Conservation (phyloP, 306 rosid species). For the Boehmeria nivea region DNA sequence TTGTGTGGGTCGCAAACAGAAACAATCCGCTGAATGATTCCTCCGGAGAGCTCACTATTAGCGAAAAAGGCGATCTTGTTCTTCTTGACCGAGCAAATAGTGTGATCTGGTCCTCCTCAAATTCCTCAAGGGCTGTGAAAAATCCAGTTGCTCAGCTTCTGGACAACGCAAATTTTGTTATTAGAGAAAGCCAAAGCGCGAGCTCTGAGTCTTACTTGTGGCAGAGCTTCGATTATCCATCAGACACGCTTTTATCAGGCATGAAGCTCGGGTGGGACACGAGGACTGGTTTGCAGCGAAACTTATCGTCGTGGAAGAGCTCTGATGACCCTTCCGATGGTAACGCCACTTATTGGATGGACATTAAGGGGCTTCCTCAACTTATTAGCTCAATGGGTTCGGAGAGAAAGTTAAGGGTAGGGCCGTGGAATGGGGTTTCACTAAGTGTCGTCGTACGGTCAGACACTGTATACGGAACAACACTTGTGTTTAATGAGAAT, state of each 20-base stretch:
- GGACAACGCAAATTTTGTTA: constrained; percentile 9
- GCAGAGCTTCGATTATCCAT: constrained; percentile 31
- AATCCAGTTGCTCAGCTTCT: constrained; percentile 25
- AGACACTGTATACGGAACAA: not conserved
- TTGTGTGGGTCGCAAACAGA: too few species aligned
- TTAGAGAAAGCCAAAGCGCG: constrained; percentile 5
- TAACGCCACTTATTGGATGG: constrained; percentile 1
- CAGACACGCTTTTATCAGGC: constrained; percentile 13
- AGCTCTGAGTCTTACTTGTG: constrained; percentile 29
- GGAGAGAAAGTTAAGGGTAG: not conserved
- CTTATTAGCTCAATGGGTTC: not conserved
- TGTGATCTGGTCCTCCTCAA: too few species aligned
- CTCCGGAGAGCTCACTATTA: too few species aligned
- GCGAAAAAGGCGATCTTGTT: too few species aligned
- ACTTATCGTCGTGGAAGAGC: constrained; percentile 15
- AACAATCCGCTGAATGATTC: too few species aligned
- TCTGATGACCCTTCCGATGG: constrained; percentile 15
- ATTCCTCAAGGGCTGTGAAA: constrained; percentile 7
- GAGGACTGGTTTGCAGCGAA: not conserved
- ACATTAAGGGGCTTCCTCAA: constrained; percentile 7
- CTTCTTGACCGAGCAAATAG: too few species aligned
- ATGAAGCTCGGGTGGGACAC: constrained; percentile 24
- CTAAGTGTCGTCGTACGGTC: not conserved
- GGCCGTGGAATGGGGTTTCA: constrained; percentile 18
- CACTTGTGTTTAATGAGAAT: not conserved